Evolutionary conservation across 2,329 filamentous ascomycete genomes (phyloP), one percentile per base, ranked within the genome.

Genomic region (Xylariales sp.): DNA sequence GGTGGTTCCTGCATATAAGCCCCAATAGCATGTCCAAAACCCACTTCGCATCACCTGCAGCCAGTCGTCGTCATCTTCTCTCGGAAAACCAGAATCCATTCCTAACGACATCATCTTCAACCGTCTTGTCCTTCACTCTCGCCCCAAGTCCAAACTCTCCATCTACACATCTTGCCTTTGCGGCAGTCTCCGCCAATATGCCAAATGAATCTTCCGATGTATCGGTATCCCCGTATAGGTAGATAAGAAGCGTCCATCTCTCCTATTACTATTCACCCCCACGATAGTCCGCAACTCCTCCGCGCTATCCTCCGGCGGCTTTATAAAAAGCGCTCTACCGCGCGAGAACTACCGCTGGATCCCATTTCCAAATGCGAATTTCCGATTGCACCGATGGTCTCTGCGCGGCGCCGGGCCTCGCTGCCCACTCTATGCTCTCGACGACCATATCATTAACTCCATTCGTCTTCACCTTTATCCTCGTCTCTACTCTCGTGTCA

Each of bases 401-500:
- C 67, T 90, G 89, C 75, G 81, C 83, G 68, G 80, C 84, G 34
- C 80, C 81, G 48, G 80, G 80, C 64, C 76, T 81, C 61, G 77
- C 81, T 50, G 81, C 84, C 39, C 76, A 79, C 59, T 75, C 83
- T 60, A 76, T 81, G 48, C 75, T 85, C 43, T 81, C 85, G 52
- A 81, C 84, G 39, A 77, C 89, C 45, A 72, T 90, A 57, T 85
- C 92, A 65, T 87, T 93, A 30, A 84, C 87, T 3, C 92, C 93
- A 0, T 93, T 96, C 78, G 77, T 92, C 66, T 78, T 89, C 66
- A 92, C 92, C 45, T 95, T 95, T 79, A 71, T 87, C 69, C 75
- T 86, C 58, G 87, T 92, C 71, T 87, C 86, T 57, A 74, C 87
- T 43, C 80, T 92, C 62, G 90, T 91, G 57, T 85, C 89, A 58